These are phyloP conservation scores for Globisporangium spinosum DNA, from an alignment of 352 stramenopile genomes.

Conservation along the genomic window DNA sequence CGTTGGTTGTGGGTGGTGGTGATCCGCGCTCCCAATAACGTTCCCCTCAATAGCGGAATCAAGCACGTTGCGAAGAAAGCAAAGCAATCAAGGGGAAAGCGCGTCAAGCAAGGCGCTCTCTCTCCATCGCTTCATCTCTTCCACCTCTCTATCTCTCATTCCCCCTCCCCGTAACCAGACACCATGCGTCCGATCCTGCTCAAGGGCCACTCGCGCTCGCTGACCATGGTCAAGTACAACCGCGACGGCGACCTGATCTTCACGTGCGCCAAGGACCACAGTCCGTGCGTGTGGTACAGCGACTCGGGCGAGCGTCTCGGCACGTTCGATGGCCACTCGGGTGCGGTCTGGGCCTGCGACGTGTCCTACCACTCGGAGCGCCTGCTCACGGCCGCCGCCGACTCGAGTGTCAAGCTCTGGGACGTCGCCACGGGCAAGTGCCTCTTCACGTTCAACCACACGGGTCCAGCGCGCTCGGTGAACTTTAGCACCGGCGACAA, in stretches of 20 bases:
- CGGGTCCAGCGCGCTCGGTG: slow-evolving; percentile 75
- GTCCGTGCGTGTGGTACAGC: slow-evolving; percentile 96
- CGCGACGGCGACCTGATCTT: slow-evolving; percentile 98
- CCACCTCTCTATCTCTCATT: not conserved
- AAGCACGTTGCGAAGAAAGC: not conserved
- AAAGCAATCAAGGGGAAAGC: not conserved
- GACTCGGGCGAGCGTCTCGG: slow-evolving; percentile 94
- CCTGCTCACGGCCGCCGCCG: slow-evolving; percentile 95
- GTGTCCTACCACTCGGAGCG: slow-evolving; percentile 90
- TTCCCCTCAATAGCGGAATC: not conserved
- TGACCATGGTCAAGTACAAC: slow-evolving; percentile 99
- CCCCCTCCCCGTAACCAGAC: not conserved
- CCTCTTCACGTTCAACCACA: slow-evolving; percentile 84
- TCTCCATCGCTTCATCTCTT: not conserved
- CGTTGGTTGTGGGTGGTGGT: not conserved
- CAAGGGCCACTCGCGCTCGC: slow-evolving; percentile 98
- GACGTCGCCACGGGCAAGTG: slow-evolving; percentile 88
- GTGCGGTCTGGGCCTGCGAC: slow-evolving; percentile 97
- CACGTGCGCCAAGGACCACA: slow-evolving; percentile 94
- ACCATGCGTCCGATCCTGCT: slow-evolving; percentile 96
- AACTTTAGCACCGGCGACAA: slow-evolving; percentile 87
- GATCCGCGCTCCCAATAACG: not conserved
- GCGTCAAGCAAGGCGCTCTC: slow-evolving; percentile 3
- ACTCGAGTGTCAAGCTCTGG: slow-evolving; percentile 92
- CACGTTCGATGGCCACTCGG: slow-evolving; percentile 96